These are phyloP conservation scores for Apiospora marii DNA, from an alignment of 2,329 filamentous ascomycete species.

Conservation along the genomic window DNA sequence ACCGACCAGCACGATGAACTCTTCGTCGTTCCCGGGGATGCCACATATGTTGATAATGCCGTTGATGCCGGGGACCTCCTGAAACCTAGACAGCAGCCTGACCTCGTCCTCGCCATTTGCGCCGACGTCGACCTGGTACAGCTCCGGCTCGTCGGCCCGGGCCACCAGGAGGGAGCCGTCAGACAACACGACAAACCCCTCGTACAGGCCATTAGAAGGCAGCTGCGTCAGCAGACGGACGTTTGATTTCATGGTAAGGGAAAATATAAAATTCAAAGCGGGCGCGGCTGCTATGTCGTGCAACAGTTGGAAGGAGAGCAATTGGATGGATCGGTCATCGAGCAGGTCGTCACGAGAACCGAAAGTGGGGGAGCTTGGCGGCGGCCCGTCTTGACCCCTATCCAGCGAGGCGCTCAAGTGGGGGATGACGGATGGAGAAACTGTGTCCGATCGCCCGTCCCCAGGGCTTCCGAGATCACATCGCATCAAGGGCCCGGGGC, in stretches of 20 bases:
- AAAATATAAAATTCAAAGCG: no score
- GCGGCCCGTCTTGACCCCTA: no score
- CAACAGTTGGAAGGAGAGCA: no score
- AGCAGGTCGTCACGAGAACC: no score
- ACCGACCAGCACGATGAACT: background rate
- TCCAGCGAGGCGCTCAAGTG: no score
- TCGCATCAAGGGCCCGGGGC: no score
- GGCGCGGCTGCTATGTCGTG: no score
- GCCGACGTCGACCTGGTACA: conserved; percentile 39
- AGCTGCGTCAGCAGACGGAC: conserved; percentile 41
- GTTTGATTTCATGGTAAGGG: no score
- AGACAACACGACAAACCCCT: conserved; percentile 39
- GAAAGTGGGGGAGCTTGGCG: no score
- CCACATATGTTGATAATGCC: conserved; percentile 28
- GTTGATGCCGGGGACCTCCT: background rate
- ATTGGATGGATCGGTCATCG: conserved; percentile 26
- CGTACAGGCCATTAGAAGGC: conserved; percentile 42
- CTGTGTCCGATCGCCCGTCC: no score
- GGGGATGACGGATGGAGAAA: no score
- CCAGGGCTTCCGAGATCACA: no score
- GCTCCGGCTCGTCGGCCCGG: conserved; percentile 40
- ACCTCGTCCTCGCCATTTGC: background rate
- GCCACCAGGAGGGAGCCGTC: conserved; percentile 40
- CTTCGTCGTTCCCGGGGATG: conserved; percentile 17
- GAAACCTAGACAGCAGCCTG: background rate